Evolutionary conservation across 1,284 basidiomycete species (phyloP), one percentile per base, ranked within the genome.

Genomic region (Schizophyllum amplum): DNA sequence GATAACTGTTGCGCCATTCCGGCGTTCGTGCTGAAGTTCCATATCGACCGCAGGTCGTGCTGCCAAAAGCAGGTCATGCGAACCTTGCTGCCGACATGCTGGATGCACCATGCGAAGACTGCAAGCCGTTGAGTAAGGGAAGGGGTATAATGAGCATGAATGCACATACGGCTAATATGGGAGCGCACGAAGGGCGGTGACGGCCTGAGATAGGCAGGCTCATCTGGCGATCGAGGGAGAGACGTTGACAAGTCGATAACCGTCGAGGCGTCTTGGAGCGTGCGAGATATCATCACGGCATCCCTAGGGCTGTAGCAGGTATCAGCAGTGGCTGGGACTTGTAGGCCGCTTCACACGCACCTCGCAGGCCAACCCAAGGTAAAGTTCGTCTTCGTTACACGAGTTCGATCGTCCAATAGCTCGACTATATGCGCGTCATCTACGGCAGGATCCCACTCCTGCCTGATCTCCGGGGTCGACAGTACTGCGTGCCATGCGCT

Each of bases 301-400:
- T 97, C 94, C 63, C 94, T 78, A 5, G 94, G 91, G 64, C 92
- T 97, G 64, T 27, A 55, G 61, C 3, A 61, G 53, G 24, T 60
- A 57, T 52, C 63, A 62, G 62, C 15, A 63, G 48, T 51, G 60
- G 21, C 26, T 24, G 53, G 47, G 1, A 53, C 25, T 11, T 22
- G 20, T 5, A 61, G 22, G 62, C 47, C 24, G 57, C 47, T 7
- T 60, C 51, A 47, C 24, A 79, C 90, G 68, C 67, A 94, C 91
- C 89, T 96, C 56, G 93, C 94, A 57, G 96, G 96, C 96, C 96
- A 98, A 1, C 96, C 97, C 6, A 98, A 73, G 5, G 86, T 85
- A 69, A 92, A 98, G 64, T 93, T 90, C 0, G 94, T 95, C 75
- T 90, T 93, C 54, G 82, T 81, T 64, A 98, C 88, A 59, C 92